Evolutionary conservation across 331 rosid species (phyloP).

Genomic region (Acacia concinna): DNA sequence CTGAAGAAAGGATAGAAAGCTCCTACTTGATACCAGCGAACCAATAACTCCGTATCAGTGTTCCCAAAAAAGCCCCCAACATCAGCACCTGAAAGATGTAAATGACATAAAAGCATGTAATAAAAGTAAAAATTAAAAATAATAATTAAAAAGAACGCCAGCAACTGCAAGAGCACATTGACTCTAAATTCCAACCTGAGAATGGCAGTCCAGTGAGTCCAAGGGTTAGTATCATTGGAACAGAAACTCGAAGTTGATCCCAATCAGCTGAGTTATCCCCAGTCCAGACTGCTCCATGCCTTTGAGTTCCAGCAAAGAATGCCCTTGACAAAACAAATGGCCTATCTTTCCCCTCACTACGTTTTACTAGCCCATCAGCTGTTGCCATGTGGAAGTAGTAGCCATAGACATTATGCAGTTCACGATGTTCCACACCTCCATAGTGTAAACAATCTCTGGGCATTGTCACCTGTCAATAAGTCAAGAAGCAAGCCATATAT

Average conservation of each 20-base stretch:
- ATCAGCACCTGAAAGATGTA: slow-evolving; percentile 77
- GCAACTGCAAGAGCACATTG: neutral
- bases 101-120: slow-evolving; percentile 28
- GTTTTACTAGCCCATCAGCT: slow-evolving; percentile 73
- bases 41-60: slow-evolving; percentile 83
- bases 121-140: neutral
- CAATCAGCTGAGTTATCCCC: slow-evolving; percentile 97
- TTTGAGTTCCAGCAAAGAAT: slow-evolving; percentile 88
- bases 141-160: neutral
- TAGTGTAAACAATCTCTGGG: slow-evolving; percentile 86
- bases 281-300: slow-evolving; percentile 91
- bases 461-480: slow-evolving; percentile 75
- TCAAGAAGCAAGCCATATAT: slow-evolving; percentile 12
- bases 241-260: slow-evolving; percentile 89
- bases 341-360: slow-evolving; percentile 85
- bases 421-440: slow-evolving; percentile 84
- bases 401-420: slow-evolving; percentile 88
- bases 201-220: slow-evolving; percentile 82
- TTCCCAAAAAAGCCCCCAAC: slow-evolving; percentile 95
- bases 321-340: slow-evolving; percentile 95
- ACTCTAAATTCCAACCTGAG: slow-evolving; percentile 51
- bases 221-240: slow-evolving; percentile 92
- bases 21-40: slow-evolving; percentile 98
- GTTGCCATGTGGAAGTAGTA: slow-evolving; percentile 98
- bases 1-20: slow-evolving; percentile 94